Conservation (phyloP, 1,284 basidiomycete species). For the Cryptococcus depauperatus region DNA sequence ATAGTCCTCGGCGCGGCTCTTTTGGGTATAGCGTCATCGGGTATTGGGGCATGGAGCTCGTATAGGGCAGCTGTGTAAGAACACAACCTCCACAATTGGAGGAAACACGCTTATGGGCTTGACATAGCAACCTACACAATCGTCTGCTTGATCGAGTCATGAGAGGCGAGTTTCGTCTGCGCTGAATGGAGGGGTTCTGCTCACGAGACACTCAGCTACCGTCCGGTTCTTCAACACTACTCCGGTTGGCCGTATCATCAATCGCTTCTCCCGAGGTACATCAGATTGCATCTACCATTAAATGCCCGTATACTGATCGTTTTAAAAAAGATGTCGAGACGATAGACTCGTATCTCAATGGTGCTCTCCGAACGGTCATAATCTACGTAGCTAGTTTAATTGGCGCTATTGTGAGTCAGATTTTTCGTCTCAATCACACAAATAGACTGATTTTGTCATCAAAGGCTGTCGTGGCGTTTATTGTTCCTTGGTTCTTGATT, state of each 20-base stretch:
- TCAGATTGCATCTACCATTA: too few species aligned
- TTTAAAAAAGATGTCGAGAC: conserved; percentile 59
- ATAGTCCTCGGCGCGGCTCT: conserved; percentile 27
- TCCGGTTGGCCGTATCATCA: conserved; percentile 56
- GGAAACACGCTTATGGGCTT: too few species aligned
- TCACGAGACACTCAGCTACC: conserved; percentile 16
- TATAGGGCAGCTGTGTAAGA: conserved; percentile 55
- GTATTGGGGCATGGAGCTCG: conserved; percentile 44
- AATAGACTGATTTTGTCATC: not conserved
- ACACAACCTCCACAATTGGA: not conserved
- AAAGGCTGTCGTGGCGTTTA: conserved; percentile 49
- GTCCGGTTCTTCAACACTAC: conserved; percentile 44
- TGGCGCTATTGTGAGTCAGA: conserved; percentile 56
- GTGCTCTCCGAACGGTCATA: conserved; percentile 64
- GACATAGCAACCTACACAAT: conserved; percentile 33
- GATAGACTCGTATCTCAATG: conserved; percentile 62
- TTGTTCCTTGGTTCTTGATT: conserved; percentile 65
- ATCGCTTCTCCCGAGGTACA: conserved; percentile 59
- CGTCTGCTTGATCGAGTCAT: conserved; percentile 34
- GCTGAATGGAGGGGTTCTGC: not conserved
- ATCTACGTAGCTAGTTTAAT: conserved; percentile 63
- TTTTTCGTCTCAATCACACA: conserved; percentile 7
- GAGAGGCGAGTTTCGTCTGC: conserved; percentile 13
- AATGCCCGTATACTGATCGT: too few species aligned
- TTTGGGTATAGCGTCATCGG: conserved; percentile 33